A percentile compares a stretch with the other conserved stretches of the same genome.
phyloP scores from a whole-genome alignment of 2,329 filamentous ascomycete genomes.

The Tolypocladium ophioglossoides region DNA sequence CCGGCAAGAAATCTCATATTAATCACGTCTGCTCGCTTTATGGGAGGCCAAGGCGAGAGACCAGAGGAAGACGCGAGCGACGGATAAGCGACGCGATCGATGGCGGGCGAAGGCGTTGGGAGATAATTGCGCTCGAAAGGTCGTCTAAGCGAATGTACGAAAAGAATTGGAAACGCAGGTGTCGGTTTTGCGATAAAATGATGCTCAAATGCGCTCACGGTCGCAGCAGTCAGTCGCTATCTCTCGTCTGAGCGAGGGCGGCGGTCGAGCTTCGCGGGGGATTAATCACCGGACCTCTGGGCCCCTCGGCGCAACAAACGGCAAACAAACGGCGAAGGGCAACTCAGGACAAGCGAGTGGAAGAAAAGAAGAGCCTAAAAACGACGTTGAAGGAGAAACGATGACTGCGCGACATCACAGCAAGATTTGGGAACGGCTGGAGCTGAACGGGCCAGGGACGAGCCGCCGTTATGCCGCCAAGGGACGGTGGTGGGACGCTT shows the following conservation, averaged over 20 bases:
- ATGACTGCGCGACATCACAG: not conserved
- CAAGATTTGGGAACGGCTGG: not conserved
- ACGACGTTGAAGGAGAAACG: not conserved
- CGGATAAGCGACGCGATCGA: not conserved
- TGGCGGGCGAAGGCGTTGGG: not conserved
- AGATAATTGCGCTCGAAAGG: not conserved
- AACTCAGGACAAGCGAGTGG: not conserved
- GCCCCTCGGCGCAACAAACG: not conserved
- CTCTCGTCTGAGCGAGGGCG: not conserved
- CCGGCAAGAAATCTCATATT: not conserved
- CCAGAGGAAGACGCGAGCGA: not conserved
- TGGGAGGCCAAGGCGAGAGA: not conserved
- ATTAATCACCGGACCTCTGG: too few relatives aligned
- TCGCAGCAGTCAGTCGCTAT: not conserved
- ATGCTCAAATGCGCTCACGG: not conserved
- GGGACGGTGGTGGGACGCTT: not conserved
- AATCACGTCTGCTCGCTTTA: not conserved
- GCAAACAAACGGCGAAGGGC: not conserved
- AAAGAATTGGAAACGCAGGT: not conserved
- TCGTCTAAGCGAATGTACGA: not conserved
- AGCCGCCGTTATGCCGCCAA: not conserved
- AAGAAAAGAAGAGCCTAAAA: not conserved
- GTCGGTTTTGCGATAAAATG: not conserved
- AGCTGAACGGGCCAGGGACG: not conserved
- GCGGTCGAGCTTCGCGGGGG: not conserved